Percentiles rank a stretch among this genome's conserved stretches.
Evolutionary conservation across 139 green algal genomes (phyloP).

Genomic region (Chlamydomonas eustigma): DNA sequence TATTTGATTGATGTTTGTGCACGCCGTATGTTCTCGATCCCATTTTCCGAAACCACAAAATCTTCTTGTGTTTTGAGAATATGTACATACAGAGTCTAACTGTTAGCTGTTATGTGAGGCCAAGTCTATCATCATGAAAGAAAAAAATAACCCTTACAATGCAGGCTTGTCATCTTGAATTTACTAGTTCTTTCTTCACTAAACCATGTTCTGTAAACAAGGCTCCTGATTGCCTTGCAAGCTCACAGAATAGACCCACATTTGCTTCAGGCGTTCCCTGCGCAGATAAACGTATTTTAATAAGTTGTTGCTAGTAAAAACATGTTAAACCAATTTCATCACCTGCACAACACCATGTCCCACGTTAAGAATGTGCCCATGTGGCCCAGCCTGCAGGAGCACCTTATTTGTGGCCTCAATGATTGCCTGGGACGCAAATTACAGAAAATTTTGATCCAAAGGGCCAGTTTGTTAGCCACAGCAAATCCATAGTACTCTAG

Average conservation of each 20-base stretch:
- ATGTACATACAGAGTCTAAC: slow-evolving; percentile 7
- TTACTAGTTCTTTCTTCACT: neutral
- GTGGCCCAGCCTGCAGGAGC: slow-evolving; percentile 53
- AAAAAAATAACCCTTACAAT: too few species aligned
- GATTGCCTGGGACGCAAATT: slow-evolving; percentile 10
- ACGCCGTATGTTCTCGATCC: too few species aligned
- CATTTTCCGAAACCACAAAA: too few species aligned
- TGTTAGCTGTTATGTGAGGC: neutral
- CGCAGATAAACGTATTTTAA: neutral
- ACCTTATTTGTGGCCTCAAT: slow-evolving; percentile 28
- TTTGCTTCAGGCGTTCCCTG: slow-evolving; percentile 85
- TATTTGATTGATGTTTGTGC: too few species aligned
- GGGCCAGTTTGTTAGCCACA: too few species aligned
- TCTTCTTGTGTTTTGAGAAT: too few species aligned
- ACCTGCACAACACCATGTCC: slow-evolving; percentile 87
- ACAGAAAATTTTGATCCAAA: too few species aligned
- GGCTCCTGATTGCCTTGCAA: slow-evolving; percentile 61
- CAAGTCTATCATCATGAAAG: too few species aligned
- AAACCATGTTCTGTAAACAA: slow-evolving; percentile 23
- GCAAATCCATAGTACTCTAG: too few species aligned
- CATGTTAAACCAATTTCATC: neutral
- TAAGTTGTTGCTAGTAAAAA: neutral
- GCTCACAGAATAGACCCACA: slow-evolving; percentile 85
- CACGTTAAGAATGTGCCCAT: slow-evolving; percentile 92
- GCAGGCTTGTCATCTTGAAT: neutral